Base-by-base conservation (phyloP, 306 rosid species). In the Cucumis melo region DNA sequence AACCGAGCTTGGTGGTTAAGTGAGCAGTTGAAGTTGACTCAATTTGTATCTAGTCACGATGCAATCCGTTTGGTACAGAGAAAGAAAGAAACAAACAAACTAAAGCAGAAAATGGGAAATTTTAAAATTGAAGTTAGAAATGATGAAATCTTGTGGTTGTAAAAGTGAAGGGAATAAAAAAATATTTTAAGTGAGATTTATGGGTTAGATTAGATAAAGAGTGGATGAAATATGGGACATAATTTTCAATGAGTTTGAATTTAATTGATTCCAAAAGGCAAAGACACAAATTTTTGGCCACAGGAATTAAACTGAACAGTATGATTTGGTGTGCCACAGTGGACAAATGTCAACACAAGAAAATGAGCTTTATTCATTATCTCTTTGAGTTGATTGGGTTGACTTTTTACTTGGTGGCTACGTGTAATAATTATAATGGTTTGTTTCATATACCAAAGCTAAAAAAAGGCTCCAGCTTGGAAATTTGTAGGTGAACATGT, bases 171-270 rank as follows among this genome's bases (percentile, higher is more conserved):
- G 74, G 55, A 44, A 68, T 23, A 42, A 68, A 44, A 13, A 42
- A 68, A n/a, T 7, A 68, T 66, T 3, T 68, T 44, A n/a, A 68
- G 10, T 68, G 74, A 68, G 17, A 21, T 23, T 42, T 39, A 20
- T 12, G 20, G 11, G 58, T 70, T 70, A 44, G 98, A 93, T 70
- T 67, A 41, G 98, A 93, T 91, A 80, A 76, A 80, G 82, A 55
- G 90, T 90, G 80, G 98, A 88, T 91, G 92, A 82, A 70, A 70
- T 46, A 0, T 14, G 75, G 57, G 21, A 89, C 84, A 91, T 74
- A 92, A 86, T 78, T 88, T 87, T 89, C 89, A 79, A 83, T 78
- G 82, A 71, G 29, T 79, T 84, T 82, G 84, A 87, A 84, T 78
- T 80, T 27, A 27, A 27, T 27, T 16, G 20, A 24, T 27, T 24